Percentiles rank a stretch among this genome's conserved stretches.
These are phyloP conservation scores for Phylloboletellus chloephorus DNA, from an alignment of 1,284 basidiomycete genomes.

Conservation along the genomic window DNA sequence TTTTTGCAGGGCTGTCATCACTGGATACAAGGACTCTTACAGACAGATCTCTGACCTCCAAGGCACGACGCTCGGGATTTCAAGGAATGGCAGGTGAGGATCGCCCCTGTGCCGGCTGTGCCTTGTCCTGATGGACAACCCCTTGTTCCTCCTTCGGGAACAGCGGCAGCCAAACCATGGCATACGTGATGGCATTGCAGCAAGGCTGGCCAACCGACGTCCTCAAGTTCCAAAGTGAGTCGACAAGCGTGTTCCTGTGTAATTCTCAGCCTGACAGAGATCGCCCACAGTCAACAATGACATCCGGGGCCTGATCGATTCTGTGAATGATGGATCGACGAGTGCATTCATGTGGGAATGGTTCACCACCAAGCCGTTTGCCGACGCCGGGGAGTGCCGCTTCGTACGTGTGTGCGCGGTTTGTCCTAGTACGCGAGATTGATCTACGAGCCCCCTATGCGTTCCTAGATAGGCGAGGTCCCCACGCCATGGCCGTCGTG, in stretches of 20 bases:
- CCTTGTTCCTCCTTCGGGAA: not conserved
- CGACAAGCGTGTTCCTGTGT: not conserved
- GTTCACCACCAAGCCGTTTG: conserved; percentile 96
- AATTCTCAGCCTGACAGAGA: not conserved
- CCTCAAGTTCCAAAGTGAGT: conserved; percentile 72
- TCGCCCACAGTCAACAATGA: conserved; percentile 75
- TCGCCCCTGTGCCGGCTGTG: not conserved
- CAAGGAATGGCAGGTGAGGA: conserved; percentile 72
- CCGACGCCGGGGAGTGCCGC: conserved; percentile 75
- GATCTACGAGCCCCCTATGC: not conserved
- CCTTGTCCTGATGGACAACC: not conserved
- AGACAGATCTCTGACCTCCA: conserved; percentile 72
- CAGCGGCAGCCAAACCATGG: conserved; percentile 91
- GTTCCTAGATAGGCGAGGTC: conserved; percentile 72
- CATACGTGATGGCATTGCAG: conserved; percentile 86
- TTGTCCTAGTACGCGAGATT: too few species aligned
- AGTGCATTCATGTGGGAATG: conserved; percentile 94
- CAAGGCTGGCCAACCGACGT: conserved; percentile 73
- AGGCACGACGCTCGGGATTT: conserved; percentile 85
- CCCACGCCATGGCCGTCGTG: conserved; percentile 97
- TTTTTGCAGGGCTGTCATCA: conserved; percentile 78
- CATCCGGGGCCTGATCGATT: conserved; percentile 82
- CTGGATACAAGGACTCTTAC: conserved; percentile 71
- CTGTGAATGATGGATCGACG: conserved; percentile 82
- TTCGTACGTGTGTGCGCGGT: conserved; percentile 53